These are phyloP conservation scores for Solanum dulcamara DNA, from an alignment of 257 asterid genomes.

Conservation along the genomic window DNA sequence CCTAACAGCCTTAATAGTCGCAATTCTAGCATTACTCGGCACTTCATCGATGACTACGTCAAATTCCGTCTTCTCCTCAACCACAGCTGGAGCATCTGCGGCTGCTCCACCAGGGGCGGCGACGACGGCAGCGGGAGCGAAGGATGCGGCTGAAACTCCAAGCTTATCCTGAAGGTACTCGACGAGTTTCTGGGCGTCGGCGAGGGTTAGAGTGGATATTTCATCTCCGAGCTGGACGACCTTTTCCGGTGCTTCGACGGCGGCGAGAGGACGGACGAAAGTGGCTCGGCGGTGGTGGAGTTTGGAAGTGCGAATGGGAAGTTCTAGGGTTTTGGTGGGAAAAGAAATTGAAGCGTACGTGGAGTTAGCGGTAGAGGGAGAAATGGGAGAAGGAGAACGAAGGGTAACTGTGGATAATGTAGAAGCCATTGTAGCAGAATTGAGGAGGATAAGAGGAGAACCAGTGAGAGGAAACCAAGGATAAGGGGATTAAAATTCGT, in stretches of 20 bases:
- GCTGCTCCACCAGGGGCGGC: slow-evolving; percentile 24
- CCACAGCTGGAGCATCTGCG: slow-evolving; percentile 44
- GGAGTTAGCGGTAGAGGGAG: slow-evolving; percentile 16
- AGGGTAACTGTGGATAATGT: slow-evolving; percentile 40
- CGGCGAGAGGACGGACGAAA: slow-evolving; percentile 44
- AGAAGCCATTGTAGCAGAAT: slow-evolving; percentile 40
- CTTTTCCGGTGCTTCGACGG: slow-evolving; percentile 86
- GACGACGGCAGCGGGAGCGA: slow-evolving; percentile 58
- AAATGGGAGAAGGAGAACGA: slow-evolving; percentile 23
- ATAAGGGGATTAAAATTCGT: neutral
- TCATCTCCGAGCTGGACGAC: slow-evolving; percentile 74
- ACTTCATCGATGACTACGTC: slow-evolving; percentile 83
- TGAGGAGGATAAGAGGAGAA: neutral
- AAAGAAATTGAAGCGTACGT: slow-evolving; percentile 10
- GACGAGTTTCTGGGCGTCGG: slow-evolving; percentile 92
- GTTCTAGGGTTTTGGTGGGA: slow-evolving; percentile 23
- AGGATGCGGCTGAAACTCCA: slow-evolving; percentile 87
- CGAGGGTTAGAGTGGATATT: slow-evolving; percentile 65
- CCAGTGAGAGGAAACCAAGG: slow-evolving; percentile 4
- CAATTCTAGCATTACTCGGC: slow-evolving; percentile 68
- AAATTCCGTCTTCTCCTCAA: slow-evolving; percentile 92
- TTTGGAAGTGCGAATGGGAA: slow-evolving; percentile 24
- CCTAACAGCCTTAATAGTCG: slow-evolving; percentile 82
- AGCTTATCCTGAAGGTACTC: slow-evolving; percentile 94
- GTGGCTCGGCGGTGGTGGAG: slow-evolving; percentile 33